Percentiles rank a stretch among this genome's conserved stretches.
phyloP scores from a whole-genome alignment of 371 early-diverging fungal genomes.

The Mortierella sp. region DNA sequence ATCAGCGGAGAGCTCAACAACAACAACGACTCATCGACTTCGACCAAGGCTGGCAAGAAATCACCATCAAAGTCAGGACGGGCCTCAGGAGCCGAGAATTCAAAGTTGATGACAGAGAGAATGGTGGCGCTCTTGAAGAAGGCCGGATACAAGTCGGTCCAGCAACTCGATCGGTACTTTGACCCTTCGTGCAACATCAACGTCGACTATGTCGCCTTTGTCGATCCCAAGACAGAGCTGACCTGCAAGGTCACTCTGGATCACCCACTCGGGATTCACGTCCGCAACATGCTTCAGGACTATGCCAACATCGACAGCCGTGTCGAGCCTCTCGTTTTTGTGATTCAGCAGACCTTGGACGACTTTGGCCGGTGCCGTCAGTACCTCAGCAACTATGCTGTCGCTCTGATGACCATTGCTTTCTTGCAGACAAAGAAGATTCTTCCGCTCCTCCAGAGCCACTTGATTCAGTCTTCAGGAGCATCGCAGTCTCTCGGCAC shows the following conservation, averaged over 20 bases:
- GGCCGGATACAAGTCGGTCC: slow-evolving; percentile 13
- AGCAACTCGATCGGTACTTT: neutral
- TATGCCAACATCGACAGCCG: slow-evolving; percentile 13
- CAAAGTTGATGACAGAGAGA: neutral
- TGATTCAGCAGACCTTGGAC: slow-evolving; percentile 3
- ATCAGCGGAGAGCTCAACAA: neutral
- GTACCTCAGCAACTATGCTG: slow-evolving; percentile 20
- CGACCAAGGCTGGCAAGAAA: neutral
- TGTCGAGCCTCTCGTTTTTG: slow-evolving; percentile 1
- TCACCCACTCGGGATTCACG: slow-evolving; percentile 2
- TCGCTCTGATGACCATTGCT: slow-evolving; percentile 18
- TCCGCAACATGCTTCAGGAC: slow-evolving; percentile 12
- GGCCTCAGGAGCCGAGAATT: too few relatives aligned
- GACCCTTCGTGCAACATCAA: slow-evolving; percentile 14
- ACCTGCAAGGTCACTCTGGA: slow-evolving; percentile 9
- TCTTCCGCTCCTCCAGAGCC: slow-evolving; percentile 15
- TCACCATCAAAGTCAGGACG: neutral
- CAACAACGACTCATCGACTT: neutral
- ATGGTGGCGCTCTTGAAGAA: neutral
- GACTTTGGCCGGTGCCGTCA: slow-evolving; percentile 12
- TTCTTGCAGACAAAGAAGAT: slow-evolving; percentile 13
- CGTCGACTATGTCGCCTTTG: slow-evolving; percentile 7
- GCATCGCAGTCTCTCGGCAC: neutral
- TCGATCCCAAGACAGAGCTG: neutral
- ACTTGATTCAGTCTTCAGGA: neutral